Base-by-base conservation (phyloP, 1,139 yeast genomes). In the Hansenula sp. region DNA sequence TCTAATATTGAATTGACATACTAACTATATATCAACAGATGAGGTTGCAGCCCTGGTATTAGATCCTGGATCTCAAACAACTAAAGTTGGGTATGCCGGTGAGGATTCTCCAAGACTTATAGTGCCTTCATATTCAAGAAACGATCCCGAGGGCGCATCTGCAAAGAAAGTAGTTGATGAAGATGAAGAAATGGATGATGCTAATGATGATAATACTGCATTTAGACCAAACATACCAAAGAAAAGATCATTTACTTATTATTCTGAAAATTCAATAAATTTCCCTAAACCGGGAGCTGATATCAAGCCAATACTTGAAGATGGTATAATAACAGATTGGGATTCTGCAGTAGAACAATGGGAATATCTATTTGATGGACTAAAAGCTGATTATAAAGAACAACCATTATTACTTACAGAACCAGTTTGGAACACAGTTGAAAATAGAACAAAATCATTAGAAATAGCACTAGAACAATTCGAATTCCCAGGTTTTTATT, bases 41-140 rank as follows among this genome's bases (percentile, higher is more conserved):
- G 97, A 90, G 61, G 83, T 92, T 47, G 80, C 88, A 47, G 96
- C 98, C 29, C 71, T 92, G 8, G 95, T 92, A 22, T 71, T 92
- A 28, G 98, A 92, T 60, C 90, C 96, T 0, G 97, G 98, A 21
- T 82, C 96, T 11, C 78, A 72, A 50, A 69, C 78, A 46, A 88
- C 97, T 4, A 77, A 94, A 43, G 78, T 85, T 20, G 98, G 98
- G 2, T 90, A 79, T 61, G 95, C 97, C 6, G 98, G 98, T 10
- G 95, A 89, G 48, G 98, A 92, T 61, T 75, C 80, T 44, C 98
- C 98, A 8, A 79, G 84, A 49, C 68, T 82, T 2, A 79, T 84
- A 29, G 64, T 84, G 7, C 87, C 96, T 2, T 83, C 96, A 0
- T 69, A 60, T 47, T 82, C 64, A 40, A 77, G 76, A 3, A 46